Evolutionary conservation across 352 stramenopile species (phyloP), one percentile per base, ranked within the genome.

Genomic region (Phytopythium boreale): DNA sequence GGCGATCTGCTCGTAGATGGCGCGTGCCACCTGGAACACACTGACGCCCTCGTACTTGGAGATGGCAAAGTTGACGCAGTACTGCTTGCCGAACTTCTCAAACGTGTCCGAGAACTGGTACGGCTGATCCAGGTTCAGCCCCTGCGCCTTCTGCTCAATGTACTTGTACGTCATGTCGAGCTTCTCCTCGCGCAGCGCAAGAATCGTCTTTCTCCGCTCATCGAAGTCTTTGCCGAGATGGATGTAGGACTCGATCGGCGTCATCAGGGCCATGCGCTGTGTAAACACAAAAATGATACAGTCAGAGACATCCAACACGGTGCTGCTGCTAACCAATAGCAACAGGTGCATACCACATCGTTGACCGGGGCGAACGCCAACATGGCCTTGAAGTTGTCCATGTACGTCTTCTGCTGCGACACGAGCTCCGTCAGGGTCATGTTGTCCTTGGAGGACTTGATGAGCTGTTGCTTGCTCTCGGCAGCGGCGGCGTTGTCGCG

Each of bases 381-480:
- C 83, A 92, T 92, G 50, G 83, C 83, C 70, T 85, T 84, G 41
- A 92, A 87, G 64, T 92, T 92, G 57, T 92, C 80, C 51, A 85
- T 68, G 49, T 92, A 92, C 20, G 84, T 74, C 47, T 87, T 76
- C 64, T 92, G 80, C 66, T 92, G 79, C 26, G 67, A 72, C 46
- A 92, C 76, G 6, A 90, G 64, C 4, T 92, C 73, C 14, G 72
- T 83, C 47, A 92, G 57, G 8, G 87, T 58, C 26, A 75, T 68
- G 10, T 84, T 85, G 47, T 89, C 72, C 27, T 82, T 66, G 51
- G 75, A 71, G 39, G 72, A 81, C 53, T 84, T 80, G 0, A 59
- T 68, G 20, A 87, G 53, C 36, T 76, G 49, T 50, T 84, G 70
- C 26, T 79, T 76, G 31, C 75, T 68, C 27, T 84, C 66, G 4